phyloP scores from a whole-genome alignment of 2,329 filamentous ascomycete genomes.

The Penicillium digitatum region DNA sequence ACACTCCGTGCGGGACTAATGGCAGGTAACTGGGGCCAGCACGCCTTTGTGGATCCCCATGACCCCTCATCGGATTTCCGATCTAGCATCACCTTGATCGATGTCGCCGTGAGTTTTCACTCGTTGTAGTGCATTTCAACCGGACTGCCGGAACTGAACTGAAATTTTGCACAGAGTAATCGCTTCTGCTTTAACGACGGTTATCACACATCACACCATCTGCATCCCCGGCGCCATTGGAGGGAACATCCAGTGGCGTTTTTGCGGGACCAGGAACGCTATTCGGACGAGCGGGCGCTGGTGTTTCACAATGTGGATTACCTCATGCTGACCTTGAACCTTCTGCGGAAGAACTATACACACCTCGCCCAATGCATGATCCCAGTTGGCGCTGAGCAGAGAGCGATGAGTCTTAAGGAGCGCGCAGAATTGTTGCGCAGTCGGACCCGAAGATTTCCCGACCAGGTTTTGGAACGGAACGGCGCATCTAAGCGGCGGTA shows the following conservation, averaged over 20 bases:
- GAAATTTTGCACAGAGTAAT: background rate
- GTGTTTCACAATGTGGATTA: background rate
- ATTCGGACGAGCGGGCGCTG: background rate
- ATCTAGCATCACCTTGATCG: background rate
- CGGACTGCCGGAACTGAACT: background rate
- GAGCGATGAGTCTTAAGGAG: background rate
- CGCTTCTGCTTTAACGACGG: background rate
- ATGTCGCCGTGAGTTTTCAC: background rate
- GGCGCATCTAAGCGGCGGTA: background rate
- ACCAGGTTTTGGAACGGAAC: background rate
- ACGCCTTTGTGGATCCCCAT: background rate
- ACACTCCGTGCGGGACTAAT: background rate
- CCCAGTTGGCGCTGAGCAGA: background rate
- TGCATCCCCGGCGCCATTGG: background rate
- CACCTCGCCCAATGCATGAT: background rate
- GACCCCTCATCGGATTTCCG: background rate
- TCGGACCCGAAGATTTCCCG: background rate
- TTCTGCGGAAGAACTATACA: background rate
- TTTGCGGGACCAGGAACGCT: background rate
- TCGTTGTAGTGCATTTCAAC: background rate
- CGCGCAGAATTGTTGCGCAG: background rate
- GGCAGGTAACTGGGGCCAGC: background rate
- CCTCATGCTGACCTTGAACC: background rate
- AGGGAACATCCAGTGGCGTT: background rate
- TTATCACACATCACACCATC: background rate